These are phyloP conservation scores for Porodaedalea pini DNA, from an alignment of 1,284 basidiomycete genomes.

Conservation along the genomic window DNA sequence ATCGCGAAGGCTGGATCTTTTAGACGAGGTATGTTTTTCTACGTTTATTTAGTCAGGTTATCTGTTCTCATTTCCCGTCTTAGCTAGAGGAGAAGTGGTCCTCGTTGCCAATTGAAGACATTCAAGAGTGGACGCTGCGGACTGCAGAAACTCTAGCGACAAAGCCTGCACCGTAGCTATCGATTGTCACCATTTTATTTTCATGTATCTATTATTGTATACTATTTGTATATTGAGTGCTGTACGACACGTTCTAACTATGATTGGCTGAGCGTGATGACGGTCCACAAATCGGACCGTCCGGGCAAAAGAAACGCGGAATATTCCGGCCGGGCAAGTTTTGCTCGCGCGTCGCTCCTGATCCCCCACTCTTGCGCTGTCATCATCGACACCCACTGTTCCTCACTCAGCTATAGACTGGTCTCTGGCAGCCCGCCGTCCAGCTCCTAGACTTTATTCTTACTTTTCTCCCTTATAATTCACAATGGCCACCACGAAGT, in stretches of 20 bases:
- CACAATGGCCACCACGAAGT: constrained; percentile 43
- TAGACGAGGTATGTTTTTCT: constrained; percentile 48
- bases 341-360: constrained; percentile 1
- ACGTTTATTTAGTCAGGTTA: background rate
- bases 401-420: constrained; percentile 10
- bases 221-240: background rate
- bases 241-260: background rate
- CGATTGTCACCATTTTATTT: background rate
- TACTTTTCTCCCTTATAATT: constrained; percentile 7
- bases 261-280: constrained; percentile 1
- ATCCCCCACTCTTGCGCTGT: constrained; percentile 9
- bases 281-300: background rate
- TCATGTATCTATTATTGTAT: background rate
- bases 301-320: background rate
- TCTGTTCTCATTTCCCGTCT: background rate
- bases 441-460: constrained; percentile 11
- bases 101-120: constrained; percentile 55
- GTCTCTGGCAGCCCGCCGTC: constrained; percentile 14
- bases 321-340: constrained; percentile 4
- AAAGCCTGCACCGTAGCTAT: constrained; percentile 2
- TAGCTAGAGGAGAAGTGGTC: constrained; percentile 55
- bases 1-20: constrained; percentile 44
- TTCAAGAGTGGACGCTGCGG: constrained; percentile 60
- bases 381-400: constrained; percentile 1
- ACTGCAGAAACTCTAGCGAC: constrained; percentile 39